Evolutionary conservation across 306 rosid genomes (phyloP), one percentile per base, ranked within the genome.

Genomic region (Quercus mongolica): DNA sequence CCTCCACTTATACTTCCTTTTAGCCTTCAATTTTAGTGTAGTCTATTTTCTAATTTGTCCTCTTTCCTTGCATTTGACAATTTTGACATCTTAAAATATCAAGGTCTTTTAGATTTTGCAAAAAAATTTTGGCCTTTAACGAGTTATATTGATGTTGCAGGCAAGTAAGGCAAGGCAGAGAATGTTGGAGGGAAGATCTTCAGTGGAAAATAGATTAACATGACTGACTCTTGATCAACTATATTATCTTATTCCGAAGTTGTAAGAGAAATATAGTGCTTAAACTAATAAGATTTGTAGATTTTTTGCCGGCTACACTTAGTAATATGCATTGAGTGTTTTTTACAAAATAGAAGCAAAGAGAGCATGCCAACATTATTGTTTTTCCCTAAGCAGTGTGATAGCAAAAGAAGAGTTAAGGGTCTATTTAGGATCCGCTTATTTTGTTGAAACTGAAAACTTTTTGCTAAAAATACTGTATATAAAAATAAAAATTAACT

Each of bases 161-260:
- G 93, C 91, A 78, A 85, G 41, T 49, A 69, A 71, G 61, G 88
- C 85, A 56, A 81, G 92, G 74, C 87, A 83, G 85, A 88, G 91
- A 76, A 71, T 91, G 79, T 81, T 90, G 58, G 68, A 82, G 67
- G 84, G 76, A 81, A 80, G 77, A 59, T 74, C 71, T 78, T 25
- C 44, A 13, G 80, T 31, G 69, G 89, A 84, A 75, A 81, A 77
- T 69, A 57, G 26, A 68, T 33, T 75, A 56, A 69, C 30, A 57
- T 76, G 71, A 85, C 44, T 1, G 25, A 8, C 6, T 67, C 9
- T 33, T 33, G 54, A 19, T 35, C 17, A 18, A 46, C 26, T 67
- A 67, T 31, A 33, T 35, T 35, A 19, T 33, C 49, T 67, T 33
- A 18, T 67, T 18, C 25, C 17, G 9, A 10, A 5, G 51, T 33